phyloP scores from a whole-genome alignment of 2,329 filamentous ascomycete species.

The Phymatotrichopsis omnivora region DNA sequence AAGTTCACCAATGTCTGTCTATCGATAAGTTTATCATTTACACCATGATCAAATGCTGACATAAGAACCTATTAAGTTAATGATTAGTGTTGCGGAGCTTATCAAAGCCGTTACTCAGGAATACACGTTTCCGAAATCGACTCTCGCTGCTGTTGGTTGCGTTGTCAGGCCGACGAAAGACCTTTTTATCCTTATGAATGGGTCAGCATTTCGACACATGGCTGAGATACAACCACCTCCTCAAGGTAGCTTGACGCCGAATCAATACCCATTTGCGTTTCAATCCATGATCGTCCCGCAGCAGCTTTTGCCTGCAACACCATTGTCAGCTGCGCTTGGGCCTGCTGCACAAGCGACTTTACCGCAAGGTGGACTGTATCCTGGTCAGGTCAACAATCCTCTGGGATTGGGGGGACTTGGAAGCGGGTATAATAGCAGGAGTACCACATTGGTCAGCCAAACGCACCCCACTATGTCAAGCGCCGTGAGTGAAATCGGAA shows the following conservation, averaged over 20 bases:
- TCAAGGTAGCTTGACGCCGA: constrained; percentile 16
- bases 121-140: constrained; percentile 30
- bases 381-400: constrained; percentile 1
- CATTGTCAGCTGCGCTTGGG: constrained; percentile 30
- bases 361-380: constrained; percentile 19
- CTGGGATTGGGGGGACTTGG: constrained; percentile 13
- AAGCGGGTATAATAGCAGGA: constrained; percentile 18
- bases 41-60: constrained; percentile 1
- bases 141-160: constrained; percentile 28
- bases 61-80: constrained; percentile 26
- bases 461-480: constrained; percentile 25
- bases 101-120: constrained; percentile 30
- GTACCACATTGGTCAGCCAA: constrained; percentile 23
- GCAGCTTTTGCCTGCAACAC: constrained; percentile 26
- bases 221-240: constrained; percentile 22
- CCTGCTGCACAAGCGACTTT: constrained; percentile 31
- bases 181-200: constrained; percentile 30
- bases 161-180: constrained; percentile 31
- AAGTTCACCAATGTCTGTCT: constrained; percentile 29
- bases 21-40: not conserved
- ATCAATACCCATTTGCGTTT: constrained; percentile 27
- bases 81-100: constrained; percentile 31
- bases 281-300: constrained; percentile 26
- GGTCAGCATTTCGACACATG: constrained; percentile 28
- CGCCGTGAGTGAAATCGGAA: constrained; percentile 18